phyloP scores from a whole-genome alignment of 139 green algal genomes.

The Tetratostichococcus sp. region DNA sequence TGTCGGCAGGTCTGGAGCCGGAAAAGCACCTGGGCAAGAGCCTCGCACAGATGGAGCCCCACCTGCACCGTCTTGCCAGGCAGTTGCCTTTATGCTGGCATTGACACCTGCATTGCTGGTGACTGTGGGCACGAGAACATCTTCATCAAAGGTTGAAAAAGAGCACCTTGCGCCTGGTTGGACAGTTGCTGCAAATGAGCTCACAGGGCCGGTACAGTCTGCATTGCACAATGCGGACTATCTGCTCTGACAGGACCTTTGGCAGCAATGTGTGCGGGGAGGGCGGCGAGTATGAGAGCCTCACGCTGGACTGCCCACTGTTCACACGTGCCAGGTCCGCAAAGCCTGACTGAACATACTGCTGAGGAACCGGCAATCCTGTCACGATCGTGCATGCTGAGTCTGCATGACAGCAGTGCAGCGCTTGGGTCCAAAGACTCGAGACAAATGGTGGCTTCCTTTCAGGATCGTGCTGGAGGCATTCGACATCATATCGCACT shows the following conservation, averaged over 20 bases:
- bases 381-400: no score
- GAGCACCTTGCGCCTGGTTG: no score
- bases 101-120: no score
- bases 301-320: slow-evolving; percentile 85
- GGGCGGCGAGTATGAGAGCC: slow-evolving; percentile 96
- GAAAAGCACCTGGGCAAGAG: slow-evolving; percentile 76
- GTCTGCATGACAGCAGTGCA: no score
- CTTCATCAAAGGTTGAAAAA: no score
- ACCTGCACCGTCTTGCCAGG: slow-evolving; percentile 48
- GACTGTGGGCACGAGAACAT: no score
- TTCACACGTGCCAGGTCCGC: slow-evolving; percentile 54
- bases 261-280: slow-evolving; percentile 92
- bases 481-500: slow-evolving; percentile 35
- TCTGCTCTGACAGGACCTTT: slow-evolving; percentile 41
- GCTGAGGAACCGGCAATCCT: no score
- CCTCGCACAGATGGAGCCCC: slow-evolving; percentile 51
- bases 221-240: neutral
- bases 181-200: no score
- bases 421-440: no score
- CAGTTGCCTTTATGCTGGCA: neutral
- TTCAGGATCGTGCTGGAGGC: slow-evolving; percentile 76
- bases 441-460: no score
- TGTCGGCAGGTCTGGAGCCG: slow-evolving; percentile 81
- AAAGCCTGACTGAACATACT: no score
- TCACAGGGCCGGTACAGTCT: no score